A percentile compares a stretch with the other conserved stretches of the same genome.
phyloP scores from a whole-genome alignment of 768 basidiomycete species.

The Tricholomella constricta region DNA sequence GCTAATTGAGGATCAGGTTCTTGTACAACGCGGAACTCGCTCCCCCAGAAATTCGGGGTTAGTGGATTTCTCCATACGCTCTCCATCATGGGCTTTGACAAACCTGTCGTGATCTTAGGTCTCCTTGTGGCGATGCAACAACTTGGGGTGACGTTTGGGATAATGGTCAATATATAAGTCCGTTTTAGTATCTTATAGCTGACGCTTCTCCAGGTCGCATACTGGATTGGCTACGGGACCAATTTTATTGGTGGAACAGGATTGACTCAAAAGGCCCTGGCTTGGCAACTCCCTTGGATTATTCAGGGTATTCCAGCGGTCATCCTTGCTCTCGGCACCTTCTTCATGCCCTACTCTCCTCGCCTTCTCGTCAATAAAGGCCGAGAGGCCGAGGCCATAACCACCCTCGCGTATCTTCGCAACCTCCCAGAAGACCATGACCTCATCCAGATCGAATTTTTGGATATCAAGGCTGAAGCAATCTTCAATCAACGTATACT shows the following conservation, averaged over 20 bases:
- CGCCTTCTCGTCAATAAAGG: constrained; percentile 43
- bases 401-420: constrained; percentile 35
- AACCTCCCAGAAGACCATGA: constrained; percentile 30
- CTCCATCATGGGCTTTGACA: not conserved
- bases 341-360: constrained; percentile 43
- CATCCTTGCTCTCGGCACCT: constrained; percentile 24
- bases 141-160: constrained; percentile 18
- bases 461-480: constrained; percentile 32
- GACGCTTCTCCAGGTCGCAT: constrained; percentile 9
- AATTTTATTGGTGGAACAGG: constrained; percentile 20
- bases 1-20: constrained; percentile 1
- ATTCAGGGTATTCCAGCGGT: constrained; percentile 40
- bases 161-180: constrained; percentile 9
- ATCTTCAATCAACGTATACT: constrained; percentile 17
- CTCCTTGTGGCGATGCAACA: constrained; percentile 20
- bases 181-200: not conserved
- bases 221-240: constrained; percentile 20
- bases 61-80: not conserved
- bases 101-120: not conserved
- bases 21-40: constrained; percentile 19
- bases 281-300: constrained; percentile 21
- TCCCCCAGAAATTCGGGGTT: constrained; percentile 17
- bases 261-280: constrained; percentile 11
- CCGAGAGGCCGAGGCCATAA: constrained; percentile 35
- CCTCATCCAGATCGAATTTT: constrained; percentile 37